phyloP scores from a whole-genome alignment of 768 basidiomycete genomes.

The Butyriboletus loyo region DNA sequence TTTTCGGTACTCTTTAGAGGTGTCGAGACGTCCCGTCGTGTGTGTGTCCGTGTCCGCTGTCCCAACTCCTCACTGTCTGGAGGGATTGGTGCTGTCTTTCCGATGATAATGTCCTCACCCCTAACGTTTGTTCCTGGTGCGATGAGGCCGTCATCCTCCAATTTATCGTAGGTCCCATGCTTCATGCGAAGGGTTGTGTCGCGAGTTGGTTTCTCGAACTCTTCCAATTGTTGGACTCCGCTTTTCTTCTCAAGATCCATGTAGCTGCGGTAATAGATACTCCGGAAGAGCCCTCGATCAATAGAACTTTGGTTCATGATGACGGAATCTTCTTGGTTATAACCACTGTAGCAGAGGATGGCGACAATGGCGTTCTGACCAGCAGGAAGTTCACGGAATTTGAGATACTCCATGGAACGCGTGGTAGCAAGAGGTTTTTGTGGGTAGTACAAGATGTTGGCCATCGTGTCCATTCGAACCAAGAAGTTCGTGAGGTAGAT shows the following conservation, averaged over 20 bases:
- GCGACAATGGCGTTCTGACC: constrained; percentile 99
- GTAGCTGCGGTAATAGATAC: constrained; percentile 97
- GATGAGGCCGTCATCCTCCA: constrained; percentile 95
- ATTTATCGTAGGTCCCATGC: constrained; percentile 97
- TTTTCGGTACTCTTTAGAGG: constrained; percentile 97
- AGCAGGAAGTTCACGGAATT: constrained; percentile 96
- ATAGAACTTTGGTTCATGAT: constrained; percentile 99
- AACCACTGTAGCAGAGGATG: constrained; percentile 97
- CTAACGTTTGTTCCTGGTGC: constrained; percentile 92
- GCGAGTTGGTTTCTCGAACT: constrained; percentile 94
- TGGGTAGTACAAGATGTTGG: constrained; percentile 98
- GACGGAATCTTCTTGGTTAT: constrained; percentile 99
- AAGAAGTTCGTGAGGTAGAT: constrained; percentile 98
- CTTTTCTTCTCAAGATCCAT: constrained; percentile 98
- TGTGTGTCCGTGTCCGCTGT: constrained; percentile 90
- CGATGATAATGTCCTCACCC: constrained; percentile 99
- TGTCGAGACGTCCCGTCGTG: constrained; percentile 93
- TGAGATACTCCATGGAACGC: constrained; percentile 98
- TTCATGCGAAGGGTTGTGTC: constrained; percentile 96
- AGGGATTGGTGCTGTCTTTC: constrained; percentile 96
- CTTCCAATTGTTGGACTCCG: constrained; percentile 87
- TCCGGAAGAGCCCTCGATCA: constrained; percentile 96
- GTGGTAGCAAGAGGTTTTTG: constrained; percentile 99
- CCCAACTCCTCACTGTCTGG: constrained; percentile 97
- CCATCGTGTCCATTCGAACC: constrained; percentile 99